Evolutionary conservation across 2,329 filamentous ascomycete genomes (phyloP).

Genomic region (Verticillium nonalfalfae): DNA sequence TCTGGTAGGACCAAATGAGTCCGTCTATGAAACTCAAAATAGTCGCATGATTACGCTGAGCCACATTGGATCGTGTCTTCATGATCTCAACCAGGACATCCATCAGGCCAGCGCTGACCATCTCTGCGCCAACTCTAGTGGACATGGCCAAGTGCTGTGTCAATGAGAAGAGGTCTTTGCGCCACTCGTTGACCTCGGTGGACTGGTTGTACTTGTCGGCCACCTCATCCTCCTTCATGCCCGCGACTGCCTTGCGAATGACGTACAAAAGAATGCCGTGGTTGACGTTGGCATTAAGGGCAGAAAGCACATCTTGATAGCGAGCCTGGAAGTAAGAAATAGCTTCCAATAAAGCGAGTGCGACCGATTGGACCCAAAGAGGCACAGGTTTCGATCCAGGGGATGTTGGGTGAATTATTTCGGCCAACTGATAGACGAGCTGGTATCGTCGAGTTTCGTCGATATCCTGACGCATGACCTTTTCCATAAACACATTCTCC

Average conservation of each 20-base stretch:
- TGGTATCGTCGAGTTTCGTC: slow-evolving; percentile 88
- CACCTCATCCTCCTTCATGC: slow-evolving; percentile 56
- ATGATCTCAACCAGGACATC: slow-evolving; percentile 87
- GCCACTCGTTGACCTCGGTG: slow-evolving; percentile 78
- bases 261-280: slow-evolving; percentile 93
- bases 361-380: slow-evolving; percentile 72
- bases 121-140: slow-evolving; percentile 69
- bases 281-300: slow-evolving; percentile 92
- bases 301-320: slow-evolving; percentile 74
- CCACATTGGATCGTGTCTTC: slow-evolving; percentile 72
- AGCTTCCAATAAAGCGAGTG: slow-evolving; percentile 77
- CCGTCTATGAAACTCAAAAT: slow-evolving; percentile 84
- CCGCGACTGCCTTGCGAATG: slow-evolving; percentile 81
- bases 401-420: slow-evolving; percentile 78
- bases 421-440: slow-evolving; percentile 84
- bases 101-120: slow-evolving; percentile 84
- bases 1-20: slow-evolving; percentile 77
- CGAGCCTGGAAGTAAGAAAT: slow-evolving; percentile 73
- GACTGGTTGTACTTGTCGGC: slow-evolving; percentile 52
- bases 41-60: slow-evolving; percentile 76
- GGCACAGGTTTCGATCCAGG: slow-evolving; percentile 64
- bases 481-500: slow-evolving; percentile 78
- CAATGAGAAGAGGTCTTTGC: slow-evolving; percentile 82
- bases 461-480: slow-evolving; percentile 77
- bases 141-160: slow-evolving; percentile 73